Conservation (phyloP, 1,139 yeast species). For the Saccharomyces hybrid region DNA sequence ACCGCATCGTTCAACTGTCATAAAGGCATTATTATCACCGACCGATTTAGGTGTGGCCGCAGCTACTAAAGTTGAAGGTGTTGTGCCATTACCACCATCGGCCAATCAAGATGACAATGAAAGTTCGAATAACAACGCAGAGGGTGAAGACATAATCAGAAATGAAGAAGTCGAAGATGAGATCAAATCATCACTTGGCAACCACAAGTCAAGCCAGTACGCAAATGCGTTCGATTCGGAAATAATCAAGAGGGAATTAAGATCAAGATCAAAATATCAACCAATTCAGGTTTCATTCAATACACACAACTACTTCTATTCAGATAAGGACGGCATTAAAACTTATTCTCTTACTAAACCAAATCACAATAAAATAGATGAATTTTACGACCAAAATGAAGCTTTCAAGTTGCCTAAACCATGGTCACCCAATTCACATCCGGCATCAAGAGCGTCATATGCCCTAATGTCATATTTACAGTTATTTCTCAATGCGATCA, state of each 20-base stretch:
- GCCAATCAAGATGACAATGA: not conserved
- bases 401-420: slow-evolving; percentile 23
- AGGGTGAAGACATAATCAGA: not conserved
- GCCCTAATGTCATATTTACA: slow-evolving; percentile 67
- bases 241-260: slow-evolving; percentile 3
- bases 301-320: slow-evolving; percentile 15
- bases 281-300: slow-evolving; percentile 15
- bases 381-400: slow-evolving; percentile 2
- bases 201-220: not conserved
- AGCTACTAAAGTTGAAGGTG: slow-evolving; percentile 11
- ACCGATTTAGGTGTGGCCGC: slow-evolving; percentile 24
- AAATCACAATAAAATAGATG: not conserved
- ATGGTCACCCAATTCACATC: slow-evolving; percentile 29
- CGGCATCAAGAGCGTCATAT: slow-evolving; percentile 48
- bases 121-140: not conserved
- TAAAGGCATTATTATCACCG: slow-evolving; percentile 20
- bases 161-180: not conserved
- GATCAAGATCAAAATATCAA: slow-evolving; percentile 6
- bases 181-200: not conserved
- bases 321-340: not conserved
- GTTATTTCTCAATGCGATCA: slow-evolving; percentile 51
- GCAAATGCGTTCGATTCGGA: not conserved
- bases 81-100: not conserved
- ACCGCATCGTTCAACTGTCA: slow-evolving; percentile 5
- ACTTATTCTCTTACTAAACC: not conserved